Conservation (phyloP, 2,329 filamentous ascomycete species). For the Neofusicoccum ribis region DNA sequence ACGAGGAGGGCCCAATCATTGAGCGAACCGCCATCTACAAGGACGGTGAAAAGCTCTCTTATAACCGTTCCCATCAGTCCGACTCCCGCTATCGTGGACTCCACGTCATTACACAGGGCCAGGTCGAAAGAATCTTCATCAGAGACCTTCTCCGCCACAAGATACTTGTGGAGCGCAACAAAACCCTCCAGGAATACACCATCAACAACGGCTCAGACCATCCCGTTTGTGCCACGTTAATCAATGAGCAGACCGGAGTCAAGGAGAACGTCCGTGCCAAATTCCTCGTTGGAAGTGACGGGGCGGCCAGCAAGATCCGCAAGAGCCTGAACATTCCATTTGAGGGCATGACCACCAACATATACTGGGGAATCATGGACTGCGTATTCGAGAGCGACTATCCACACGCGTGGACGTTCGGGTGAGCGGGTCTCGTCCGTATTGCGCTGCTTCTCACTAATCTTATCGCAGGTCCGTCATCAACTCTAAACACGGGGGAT, state of each 20-base stretch:
- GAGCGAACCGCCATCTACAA: constrained; percentile 33
- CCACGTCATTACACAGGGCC: constrained; percentile 40
- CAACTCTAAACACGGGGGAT: constrained; percentile 32
- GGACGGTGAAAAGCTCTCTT: constrained; percentile 32
- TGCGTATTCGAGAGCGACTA: constrained; percentile 24
- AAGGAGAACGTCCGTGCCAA: constrained; percentile 32
- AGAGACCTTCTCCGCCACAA: constrained; percentile 37
- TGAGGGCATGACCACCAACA: constrained; percentile 32
- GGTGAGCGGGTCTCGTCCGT: not conserved
- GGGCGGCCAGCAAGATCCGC: constrained; percentile 34
- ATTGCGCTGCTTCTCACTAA: too few species aligned
- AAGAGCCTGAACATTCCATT: constrained; percentile 33
- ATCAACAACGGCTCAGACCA: not conserved
- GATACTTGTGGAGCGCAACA: constrained; percentile 33
- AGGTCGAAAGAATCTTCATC: constrained; percentile 40
- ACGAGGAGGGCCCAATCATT: constrained; percentile 37
- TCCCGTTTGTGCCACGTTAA: constrained; percentile 4
- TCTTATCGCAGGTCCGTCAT: not conserved
- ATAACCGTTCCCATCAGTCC: constrained; percentile 30
- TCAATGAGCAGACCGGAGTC: constrained; percentile 25
- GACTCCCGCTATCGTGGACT: constrained; percentile 39
- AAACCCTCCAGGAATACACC: constrained; percentile 25
- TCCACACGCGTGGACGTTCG: constrained; percentile 25
- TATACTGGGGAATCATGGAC: constrained; percentile 39
- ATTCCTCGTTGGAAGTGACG: constrained; percentile 36